Base-by-base conservation (phyloP, 148 eudicot species). In the Vaccinium macrocarpon region DNA sequence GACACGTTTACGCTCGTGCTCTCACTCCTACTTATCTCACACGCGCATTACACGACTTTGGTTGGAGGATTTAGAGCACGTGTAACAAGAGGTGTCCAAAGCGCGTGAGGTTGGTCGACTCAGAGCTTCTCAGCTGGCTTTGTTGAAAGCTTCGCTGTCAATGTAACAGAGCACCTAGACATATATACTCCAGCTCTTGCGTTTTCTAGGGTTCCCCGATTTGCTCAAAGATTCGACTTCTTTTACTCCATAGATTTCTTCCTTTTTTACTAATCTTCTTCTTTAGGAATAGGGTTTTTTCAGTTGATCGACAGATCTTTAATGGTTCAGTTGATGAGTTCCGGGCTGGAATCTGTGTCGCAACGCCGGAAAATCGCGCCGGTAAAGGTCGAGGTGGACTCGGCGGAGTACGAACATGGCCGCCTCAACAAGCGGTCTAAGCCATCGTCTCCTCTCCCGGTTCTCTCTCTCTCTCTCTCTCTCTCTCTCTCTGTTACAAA, bases 341-440 rank as follows among this genome's bases (percentile, higher is more conserved):
- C 84, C 18, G 70, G 46, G 64, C 85, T 86, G 83, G 84, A 81
- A 70, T 73, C 86, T 25, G 82, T 68, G 9, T 81, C 81, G 4
- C 55, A 57, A 2, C 42, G 86, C 56, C 86, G 85, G 76, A 89
- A 87, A 75, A 84, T 73, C 82, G n/a, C 66, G 9, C 72, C 81
- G 82, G 93, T 91, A 56, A 92, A 91, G 87, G 51, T 81, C 3
- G 95, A 93, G 79, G 48, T 75, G 2, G 85, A 91, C 70, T 62
- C 86, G 13, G 29, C 49, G 12, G 91, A 86, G 9, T 89, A 88
- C 19, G 85, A 76, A 8, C 82, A 79, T 38, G 87, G 74, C 49
- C 71, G 84, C 64, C 50, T 89, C 51, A 81, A 86, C 81, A 95
- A 95, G 88, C 91, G 96, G 13, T 90, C 90, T 57, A 94, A 90